Evolutionary conservation across 2,329 filamentous ascomycete species (phyloP).

Genomic region (Claviceps fusiformis): DNA sequence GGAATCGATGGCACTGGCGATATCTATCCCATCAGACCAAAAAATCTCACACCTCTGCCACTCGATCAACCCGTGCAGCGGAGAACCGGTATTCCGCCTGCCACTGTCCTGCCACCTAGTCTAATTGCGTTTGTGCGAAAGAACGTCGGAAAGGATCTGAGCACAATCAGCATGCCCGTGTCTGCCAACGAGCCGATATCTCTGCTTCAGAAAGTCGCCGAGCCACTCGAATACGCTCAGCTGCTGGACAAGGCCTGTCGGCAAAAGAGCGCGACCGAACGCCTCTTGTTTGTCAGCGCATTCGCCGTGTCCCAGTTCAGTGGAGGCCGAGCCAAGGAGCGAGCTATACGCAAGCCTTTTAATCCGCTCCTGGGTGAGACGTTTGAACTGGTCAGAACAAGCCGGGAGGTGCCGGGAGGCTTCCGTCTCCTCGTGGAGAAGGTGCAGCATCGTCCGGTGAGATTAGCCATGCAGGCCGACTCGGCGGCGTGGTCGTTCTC

Average conservation of each 20-base stretch:
- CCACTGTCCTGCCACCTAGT: constrained; percentile 72
- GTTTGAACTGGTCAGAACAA: constrained; percentile 78
- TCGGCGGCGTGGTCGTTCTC: constrained; percentile 72
- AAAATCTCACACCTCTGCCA: constrained; percentile 64
- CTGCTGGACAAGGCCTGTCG: constrained; percentile 65
- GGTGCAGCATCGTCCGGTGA: constrained; percentile 81
- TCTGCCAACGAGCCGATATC: constrained; percentile 90
- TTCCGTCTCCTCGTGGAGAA: constrained; percentile 94
- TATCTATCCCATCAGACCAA: constrained; percentile 64
- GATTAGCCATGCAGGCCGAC: constrained; percentile 88
- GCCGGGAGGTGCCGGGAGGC: constrained; percentile 55
- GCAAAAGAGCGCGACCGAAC: constrained; percentile 46
- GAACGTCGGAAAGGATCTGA: constrained; percentile 95
- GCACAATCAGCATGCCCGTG: constrained; percentile 93
- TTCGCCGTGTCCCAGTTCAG: constrained; percentile 87
- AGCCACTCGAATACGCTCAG: constrained; percentile 81
- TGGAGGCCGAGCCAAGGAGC: constrained; percentile 69
- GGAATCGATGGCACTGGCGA: constrained; percentile 44
- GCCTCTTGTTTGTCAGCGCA: constrained; percentile 72
- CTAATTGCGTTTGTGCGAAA: constrained; percentile 90
- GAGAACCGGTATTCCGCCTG: constrained; percentile 55
- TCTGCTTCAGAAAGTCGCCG: constrained; percentile 73
- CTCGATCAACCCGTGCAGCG: constrained; percentile 51
- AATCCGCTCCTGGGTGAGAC: constrained; percentile 96
- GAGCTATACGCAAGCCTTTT: constrained; percentile 89